These are phyloP conservation scores for Arabidopsis suecica DNA, from an alignment of 345 rosid species.

Conservation along the genomic window DNA sequence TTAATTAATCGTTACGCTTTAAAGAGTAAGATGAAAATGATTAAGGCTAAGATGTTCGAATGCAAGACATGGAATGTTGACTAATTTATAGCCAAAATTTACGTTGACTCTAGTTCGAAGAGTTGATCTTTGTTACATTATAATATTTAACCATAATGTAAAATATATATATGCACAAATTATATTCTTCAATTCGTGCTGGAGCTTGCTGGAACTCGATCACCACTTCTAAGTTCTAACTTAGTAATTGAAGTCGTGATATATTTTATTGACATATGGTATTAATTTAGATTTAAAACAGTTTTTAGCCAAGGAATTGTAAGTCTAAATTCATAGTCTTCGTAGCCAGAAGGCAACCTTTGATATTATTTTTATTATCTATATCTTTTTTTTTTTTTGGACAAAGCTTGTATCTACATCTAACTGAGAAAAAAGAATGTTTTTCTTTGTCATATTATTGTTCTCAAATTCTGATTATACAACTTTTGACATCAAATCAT, in stretches of 20 bases:
- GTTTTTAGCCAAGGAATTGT: background rate
- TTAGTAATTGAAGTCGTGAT: background rate
- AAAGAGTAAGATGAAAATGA: constrained; percentile 3
- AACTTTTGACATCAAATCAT: too few species aligned
- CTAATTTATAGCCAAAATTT: constrained; percentile 14
- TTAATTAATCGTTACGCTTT: background rate
- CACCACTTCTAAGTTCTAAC: background rate
- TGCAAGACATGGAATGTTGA: constrained; percentile 6
- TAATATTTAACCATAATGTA: background rate
- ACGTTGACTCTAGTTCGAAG: constrained; percentile 6
- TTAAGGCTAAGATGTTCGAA: background rate
- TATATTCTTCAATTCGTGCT: background rate
- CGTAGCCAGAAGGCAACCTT: too few species aligned
- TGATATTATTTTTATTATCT: too few species aligned
- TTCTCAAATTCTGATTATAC: too few species aligned
- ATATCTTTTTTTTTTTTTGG: too few species aligned
- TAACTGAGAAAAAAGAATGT: too few species aligned
- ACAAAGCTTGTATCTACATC: too few species aligned
- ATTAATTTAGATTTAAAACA: background rate
- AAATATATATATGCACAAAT: background rate
- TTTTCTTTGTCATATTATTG: too few species aligned
- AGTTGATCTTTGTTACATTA: constrained; percentile 32
- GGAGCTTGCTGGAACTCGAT: background rate
- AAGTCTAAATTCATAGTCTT: too few species aligned
- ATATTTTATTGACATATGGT: background rate